Conservation (phyloP, 805 yeast species). For the Starmerella bacillaris region DNA sequence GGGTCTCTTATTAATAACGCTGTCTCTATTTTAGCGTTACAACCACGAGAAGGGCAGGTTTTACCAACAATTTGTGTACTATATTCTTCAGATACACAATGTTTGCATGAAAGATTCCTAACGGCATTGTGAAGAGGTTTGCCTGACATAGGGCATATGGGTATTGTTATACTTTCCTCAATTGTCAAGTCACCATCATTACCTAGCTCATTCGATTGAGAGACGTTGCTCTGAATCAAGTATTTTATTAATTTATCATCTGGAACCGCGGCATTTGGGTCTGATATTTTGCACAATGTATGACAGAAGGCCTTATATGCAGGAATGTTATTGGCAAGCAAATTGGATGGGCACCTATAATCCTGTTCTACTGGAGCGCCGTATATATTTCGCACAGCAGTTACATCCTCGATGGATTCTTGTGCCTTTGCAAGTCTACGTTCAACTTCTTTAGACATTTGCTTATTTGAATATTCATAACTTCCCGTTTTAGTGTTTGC, state of each 20-base stretch:
- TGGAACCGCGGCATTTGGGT: slow-evolving; percentile 1
- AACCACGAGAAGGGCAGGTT: slow-evolving; percentile 11
- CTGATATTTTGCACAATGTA: not conserved
- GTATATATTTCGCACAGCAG: too few species aligned
- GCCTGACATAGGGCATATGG: slow-evolving; percentile 9
- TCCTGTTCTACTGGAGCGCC: too few species aligned
- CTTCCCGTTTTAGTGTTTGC: too few species aligned
- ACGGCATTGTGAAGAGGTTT: slow-evolving; percentile 11
- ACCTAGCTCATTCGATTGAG: too few species aligned
- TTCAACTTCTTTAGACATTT: too few species aligned
- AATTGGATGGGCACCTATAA: too few species aligned
- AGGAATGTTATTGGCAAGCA: too few species aligned
- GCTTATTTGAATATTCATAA: too few species aligned
- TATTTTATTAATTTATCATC: not conserved
- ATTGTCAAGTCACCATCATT: slow-evolving; percentile 1
- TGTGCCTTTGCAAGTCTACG: too few species aligned
- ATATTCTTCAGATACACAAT: slow-evolving; percentile 10
- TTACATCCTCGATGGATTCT: too few species aligned
- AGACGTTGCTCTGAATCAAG: too few species aligned
- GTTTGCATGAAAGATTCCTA: slow-evolving; percentile 9
- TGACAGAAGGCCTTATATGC: slow-evolving; percentile 2
- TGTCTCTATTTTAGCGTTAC: not conserved
- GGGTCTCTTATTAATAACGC: slow-evolving; percentile 6
- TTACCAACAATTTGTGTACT: too few species aligned
- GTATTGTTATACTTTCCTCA: slow-evolving; percentile 4